Percentiles rank a stretch among this genome's conserved stretches.
Conservation (phyloP, 345 rosid genomes). For the Gossypium ekmanianum region DNA sequence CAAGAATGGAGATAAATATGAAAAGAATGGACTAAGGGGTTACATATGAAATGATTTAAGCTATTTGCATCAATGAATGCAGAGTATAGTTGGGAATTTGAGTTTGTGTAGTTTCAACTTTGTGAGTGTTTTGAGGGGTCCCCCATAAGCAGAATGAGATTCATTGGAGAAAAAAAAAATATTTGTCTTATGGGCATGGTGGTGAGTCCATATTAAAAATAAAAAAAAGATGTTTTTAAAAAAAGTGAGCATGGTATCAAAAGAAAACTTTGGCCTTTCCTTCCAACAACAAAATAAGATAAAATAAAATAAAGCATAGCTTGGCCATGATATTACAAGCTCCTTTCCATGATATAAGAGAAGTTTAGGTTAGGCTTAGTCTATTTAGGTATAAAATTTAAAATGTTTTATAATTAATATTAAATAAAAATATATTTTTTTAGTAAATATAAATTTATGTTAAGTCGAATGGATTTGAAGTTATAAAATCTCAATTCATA, state of each 20-base stretch:
- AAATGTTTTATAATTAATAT: no score
- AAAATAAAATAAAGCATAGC: background rate
- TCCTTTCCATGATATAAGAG: no score
- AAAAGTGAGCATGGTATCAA: conserved; percentile 16
- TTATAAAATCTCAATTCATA: no score
- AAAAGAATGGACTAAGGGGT: background rate
- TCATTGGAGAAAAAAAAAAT: conserved; percentile 23
- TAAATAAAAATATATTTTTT: no score
- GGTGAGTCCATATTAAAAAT: conserved; percentile 39
- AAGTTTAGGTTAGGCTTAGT: no score
- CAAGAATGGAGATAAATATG: background rate
- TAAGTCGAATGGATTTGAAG: no score
- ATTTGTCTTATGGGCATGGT: conserved; percentile 30
- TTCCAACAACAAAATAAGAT: background rate
- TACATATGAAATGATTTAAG: background rate
- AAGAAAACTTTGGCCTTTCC: conserved; percentile 17
- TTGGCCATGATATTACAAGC: background rate
- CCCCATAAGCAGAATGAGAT: conserved; percentile 48
- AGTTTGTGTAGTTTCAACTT: conserved; percentile 17
- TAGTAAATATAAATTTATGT: no score
- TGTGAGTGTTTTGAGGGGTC: conserved; percentile 51
- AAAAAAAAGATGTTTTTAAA: conserved; percentile 15
- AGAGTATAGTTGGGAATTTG: background rate
- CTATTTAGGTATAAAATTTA: no score
- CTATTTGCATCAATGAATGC: background rate